Base-by-base conservation (phyloP, 129 eudicot species). In the Saposhnikovia divaricata region DNA sequence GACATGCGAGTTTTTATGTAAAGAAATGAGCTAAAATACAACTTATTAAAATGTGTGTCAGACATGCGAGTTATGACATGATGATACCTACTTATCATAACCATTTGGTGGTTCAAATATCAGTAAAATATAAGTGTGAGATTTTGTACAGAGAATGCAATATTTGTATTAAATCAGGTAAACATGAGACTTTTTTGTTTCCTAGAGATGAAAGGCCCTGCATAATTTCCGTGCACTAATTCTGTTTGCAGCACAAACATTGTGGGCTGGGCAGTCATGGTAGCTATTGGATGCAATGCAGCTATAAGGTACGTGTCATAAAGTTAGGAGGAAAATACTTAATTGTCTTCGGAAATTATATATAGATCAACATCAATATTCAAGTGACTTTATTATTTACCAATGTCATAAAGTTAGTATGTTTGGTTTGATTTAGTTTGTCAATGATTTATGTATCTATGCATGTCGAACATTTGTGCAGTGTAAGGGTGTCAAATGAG, bases 251-350 rank as follows among this genome's bases (percentile, higher is more conserved):
- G 89, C 91, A 88, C 81, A 27, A 85, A 88, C 66, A 79, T 85
- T 57, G 75, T 85, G 13, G 91, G 89, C 2, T 88, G 89, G 91
- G 83, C 83, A 77, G 72, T 79, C 31, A 88, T 88, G 89, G 81
- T 72, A 75, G 87, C 89, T 34, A n/a, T 88, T 39, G 89, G 91
- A 75, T 88, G 77, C 83, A 88, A 88, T 66, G 89, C 91, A 72
- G 89, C 89, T 75, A 80, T 88, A 47, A 88, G 91, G 89, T 85
- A 44, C 34, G 78, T 78, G 42, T 83, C 5, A 48, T 53, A 18
- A 19, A 76, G 37, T 18, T 27, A 15, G 34, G 31, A 63, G 59
- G 38, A 78, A 25, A 78, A 0, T 3, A 2, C 40, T 16, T 47
- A 5, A 5, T 38, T 28, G 19, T 39, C 13, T 25, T 38, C 12